A percentile compares a stretch with the other conserved stretches of the same genome.
These are phyloP conservation scores for Aspergillus pseudonomiae DNA, from an alignment of 2,329 filamentous ascomycete species.

Conservation along the genomic window DNA sequence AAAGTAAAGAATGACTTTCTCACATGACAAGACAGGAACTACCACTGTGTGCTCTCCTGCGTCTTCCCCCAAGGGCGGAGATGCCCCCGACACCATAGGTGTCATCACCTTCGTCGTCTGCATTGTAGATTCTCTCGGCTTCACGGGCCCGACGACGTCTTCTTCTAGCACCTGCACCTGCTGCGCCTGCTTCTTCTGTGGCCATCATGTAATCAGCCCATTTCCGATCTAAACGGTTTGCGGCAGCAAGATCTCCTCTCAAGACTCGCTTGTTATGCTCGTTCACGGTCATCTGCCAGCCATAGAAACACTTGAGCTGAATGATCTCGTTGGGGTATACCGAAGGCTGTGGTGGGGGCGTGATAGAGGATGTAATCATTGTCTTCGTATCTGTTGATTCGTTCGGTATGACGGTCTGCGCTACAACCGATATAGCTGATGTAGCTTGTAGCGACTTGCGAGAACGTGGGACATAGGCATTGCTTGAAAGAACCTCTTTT, in stretches of 20 bases:
- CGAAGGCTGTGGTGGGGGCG: constrained; percentile 27
- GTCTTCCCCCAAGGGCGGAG: constrained; percentile 50
- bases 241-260: constrained; percentile 72
- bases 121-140: constrained; percentile 76
- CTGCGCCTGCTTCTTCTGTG: constrained; percentile 76
- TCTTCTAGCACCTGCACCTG: constrained; percentile 63
- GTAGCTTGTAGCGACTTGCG: constrained; percentile 34
- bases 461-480: constrained; percentile 70
- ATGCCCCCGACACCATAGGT: constrained; percentile 37
- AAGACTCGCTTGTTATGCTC: constrained; percentile 88
- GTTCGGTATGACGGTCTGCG: constrained; percentile 28
- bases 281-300: constrained; percentile 91
- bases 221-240: constrained; percentile 79
- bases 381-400: constrained; percentile 18
- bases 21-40: constrained; percentile 66
- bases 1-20: constrained; percentile 26
- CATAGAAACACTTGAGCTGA: constrained; percentile 88
- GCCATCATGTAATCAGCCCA: constrained; percentile 96
- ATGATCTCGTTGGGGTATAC: constrained; percentile 77
- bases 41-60: constrained; percentile 66
- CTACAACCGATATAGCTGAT: constrained; percentile 37
- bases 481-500: constrained; percentile 81
- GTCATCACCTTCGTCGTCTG: constrained; percentile 72
- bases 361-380: constrained; percentile 30
- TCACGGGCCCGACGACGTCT: constrained; percentile 78